Evolutionary conservation across 768 basidiomycete species (phyloP), one percentile per base, ranked within the genome.

Genomic region (Rhodosporidiobolus odoratus): DNA sequence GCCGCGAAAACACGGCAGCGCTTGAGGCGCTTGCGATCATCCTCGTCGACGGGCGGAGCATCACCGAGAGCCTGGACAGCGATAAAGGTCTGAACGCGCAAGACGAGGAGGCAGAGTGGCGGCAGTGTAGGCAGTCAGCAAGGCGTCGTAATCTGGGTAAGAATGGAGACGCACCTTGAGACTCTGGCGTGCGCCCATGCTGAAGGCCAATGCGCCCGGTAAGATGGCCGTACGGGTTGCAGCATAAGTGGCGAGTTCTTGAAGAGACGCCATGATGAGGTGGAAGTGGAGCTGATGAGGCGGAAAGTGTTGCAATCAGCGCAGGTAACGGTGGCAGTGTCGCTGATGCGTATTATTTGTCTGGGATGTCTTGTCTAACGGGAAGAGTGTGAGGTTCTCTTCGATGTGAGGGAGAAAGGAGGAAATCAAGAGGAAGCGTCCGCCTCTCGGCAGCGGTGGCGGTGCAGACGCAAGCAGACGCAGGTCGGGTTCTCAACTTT

Each of bases 321-420:
- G 17, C 37, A 25, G 23, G 27, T 23, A 65, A 13, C 4, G 21
- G 13, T 23, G 34, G 56, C 27, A 21, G n/a, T 9, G 8, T 3
- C 15, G 34, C 21, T 32, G 3, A 34, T 3, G 32, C 19, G 43
- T 8, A 21, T 27, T n/a, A n/a, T n/a, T n/a, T n/a, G n/a, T n/a
- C n/a, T n/a, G n/a, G n/a, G n/a, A n/a, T n/a, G n/a, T 38, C 19
- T 41, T 27, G n/a, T 37, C 9, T 8, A 7, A 32, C 53, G 40
- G 32, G 56, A 38, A 69, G 61, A 69, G 67, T 63, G 61, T 58
- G 56, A 13, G 67, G 67, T 69, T 61, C 67, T 69, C 61, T 63
- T 37, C 61, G 27, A 15, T 7, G 34, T 2, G 27, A 43, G 47
- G 27, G 17, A 21, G 34, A 32, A 37, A 43, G 19, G 58, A n/a